Conservation (phyloP, 768 basidiomycete species). For the Collybiopsis confluens region DNA sequence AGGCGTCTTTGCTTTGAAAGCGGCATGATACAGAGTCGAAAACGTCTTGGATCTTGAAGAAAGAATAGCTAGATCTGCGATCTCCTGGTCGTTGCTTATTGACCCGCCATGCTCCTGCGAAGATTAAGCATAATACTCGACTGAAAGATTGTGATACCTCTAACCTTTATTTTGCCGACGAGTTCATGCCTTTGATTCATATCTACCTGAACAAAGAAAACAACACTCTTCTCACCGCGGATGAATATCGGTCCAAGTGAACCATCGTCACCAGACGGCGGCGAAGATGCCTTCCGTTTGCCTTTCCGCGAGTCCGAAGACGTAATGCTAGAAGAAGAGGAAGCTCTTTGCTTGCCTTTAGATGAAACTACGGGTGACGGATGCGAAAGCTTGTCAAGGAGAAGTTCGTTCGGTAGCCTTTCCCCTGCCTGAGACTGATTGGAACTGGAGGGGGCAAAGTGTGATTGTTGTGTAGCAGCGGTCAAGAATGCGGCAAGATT, state of each 20-base stretch:
- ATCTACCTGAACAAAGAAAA: constrained; percentile 70
- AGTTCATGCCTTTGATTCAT: constrained; percentile 47
- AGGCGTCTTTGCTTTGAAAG: constrained; percentile 32
- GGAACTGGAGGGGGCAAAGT: constrained; percentile 2
- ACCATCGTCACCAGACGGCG: constrained; percentile 11
- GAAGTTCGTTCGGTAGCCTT: neutral
- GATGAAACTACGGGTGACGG: constrained; percentile 7
- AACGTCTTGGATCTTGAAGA: constrained; percentile 48
- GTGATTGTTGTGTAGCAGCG: neutral
- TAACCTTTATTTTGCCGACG: constrained; percentile 58
- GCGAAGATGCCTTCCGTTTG: constrained; percentile 19
- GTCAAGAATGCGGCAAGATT: neutral
- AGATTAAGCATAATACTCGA: neutral
- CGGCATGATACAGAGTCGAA: constrained; percentile 35
- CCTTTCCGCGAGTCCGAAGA: constrained; percentile 21
- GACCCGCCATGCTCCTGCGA: constrained; percentile 69
- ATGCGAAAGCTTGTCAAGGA: constrained; percentile 1
- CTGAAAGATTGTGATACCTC: constrained; percentile 8
- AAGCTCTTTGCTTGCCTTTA: constrained; percentile 13
- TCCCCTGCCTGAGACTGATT: neutral
- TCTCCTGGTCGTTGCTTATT: constrained; percentile 46
- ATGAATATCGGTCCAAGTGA: constrained; percentile 33
- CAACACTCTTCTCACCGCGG: constrained; percentile 36
- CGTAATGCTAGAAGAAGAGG: constrained; percentile 9
- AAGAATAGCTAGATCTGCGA: constrained; percentile 61